Conservation (phyloP, 2,329 filamentous ascomycete genomes). For the Leptodontidium sp. region DNA sequence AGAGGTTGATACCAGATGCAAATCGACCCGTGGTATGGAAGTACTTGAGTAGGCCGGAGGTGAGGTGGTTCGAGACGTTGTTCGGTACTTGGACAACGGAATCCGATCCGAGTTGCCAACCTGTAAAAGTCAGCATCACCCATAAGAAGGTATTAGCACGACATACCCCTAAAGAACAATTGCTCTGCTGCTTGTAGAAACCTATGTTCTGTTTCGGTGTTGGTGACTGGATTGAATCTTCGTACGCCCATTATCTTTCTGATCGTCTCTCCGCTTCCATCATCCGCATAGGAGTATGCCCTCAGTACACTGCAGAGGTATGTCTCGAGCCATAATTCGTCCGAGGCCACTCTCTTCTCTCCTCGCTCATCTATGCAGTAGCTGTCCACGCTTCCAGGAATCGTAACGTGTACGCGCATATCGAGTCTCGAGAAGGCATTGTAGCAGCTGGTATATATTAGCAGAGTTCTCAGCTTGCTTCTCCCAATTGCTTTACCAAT, state of each 20-base stretch:
- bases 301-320: constrained; percentile 94
- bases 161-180: constrained; percentile 87
- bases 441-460: constrained; percentile 72
- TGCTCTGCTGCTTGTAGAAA: constrained; percentile 95
- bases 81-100: constrained; percentile 98
- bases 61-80: constrained; percentile 94
- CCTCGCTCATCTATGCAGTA: constrained; percentile 98
- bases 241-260: constrained; percentile 97
- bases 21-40: constrained; percentile 95
- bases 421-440: constrained; percentile 98
- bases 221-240: constrained; percentile 96
- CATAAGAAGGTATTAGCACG: neutral
- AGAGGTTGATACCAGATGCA: constrained; percentile 94
- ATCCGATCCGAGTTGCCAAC: constrained; percentile 95
- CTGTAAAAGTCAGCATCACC: constrained; percentile 53
- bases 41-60: constrained; percentile 91
- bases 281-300: constrained; percentile 95
- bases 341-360: constrained; percentile 91
- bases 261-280: constrained; percentile 92
- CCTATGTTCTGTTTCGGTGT: constrained; percentile 96
- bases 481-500: constrained; percentile 70
- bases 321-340: constrained; percentile 96
- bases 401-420: constrained; percentile 98
- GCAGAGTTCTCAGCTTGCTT: constrained; percentile 42
- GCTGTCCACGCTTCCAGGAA: constrained; percentile 94